Evolutionary conservation across 2,329 filamentous ascomycete genomes (phyloP), one percentile per base, ranked within the genome.

Genomic region (Fusarium pseudograminearum): DNA sequence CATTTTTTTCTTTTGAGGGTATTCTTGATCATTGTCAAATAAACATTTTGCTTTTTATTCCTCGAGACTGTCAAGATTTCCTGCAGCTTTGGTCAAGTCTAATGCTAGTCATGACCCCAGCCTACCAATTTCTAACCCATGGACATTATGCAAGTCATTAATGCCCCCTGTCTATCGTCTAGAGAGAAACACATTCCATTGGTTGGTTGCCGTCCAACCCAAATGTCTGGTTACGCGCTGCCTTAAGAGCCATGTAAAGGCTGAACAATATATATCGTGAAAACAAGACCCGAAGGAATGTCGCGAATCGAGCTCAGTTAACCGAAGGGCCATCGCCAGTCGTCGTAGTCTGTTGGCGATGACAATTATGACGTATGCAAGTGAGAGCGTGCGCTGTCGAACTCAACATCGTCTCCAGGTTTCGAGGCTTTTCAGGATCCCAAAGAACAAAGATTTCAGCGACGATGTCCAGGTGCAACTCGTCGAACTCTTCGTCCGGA

Each of bases 121-220:
- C 48, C 48, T 40, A 34, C 48, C 34, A 51, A 51, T 51, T 51
- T 51, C 24, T 18, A 18, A 7, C 34, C 48, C 48, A 51, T 51
- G 48, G 18, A 30, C 20, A 15, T 51, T 41, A 51, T 51, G 48
- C 48, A 51, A 51, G 48, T 51, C 48, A 51, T 51, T 51, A 51
- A 51, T 51, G 33, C 14, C 34, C 48, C 48, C 48, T 51, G 48
- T 51, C 33, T 26, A 22, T 51, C 14, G 24, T 34, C 28, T 30
- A 3, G 22, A 20, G 24, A 38, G 33, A 18, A 40, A 28, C 48
- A 51, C 33, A 51, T 51, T 51, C 48, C 33, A 51, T 51, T 51
- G 22, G 33, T 15, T 15, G 34, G 33, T 38, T 28, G 14, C 48
- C 11, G 48, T 26, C 48, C 48, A 51, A 51, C 48, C 48, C 48